A percentile compares a stretch with the other conserved stretches of the same genome.
These are phyloP conservation scores for Artemisia argyi DNA, from an alignment of 129 eudicot genomes.

Conservation along the genomic window DNA sequence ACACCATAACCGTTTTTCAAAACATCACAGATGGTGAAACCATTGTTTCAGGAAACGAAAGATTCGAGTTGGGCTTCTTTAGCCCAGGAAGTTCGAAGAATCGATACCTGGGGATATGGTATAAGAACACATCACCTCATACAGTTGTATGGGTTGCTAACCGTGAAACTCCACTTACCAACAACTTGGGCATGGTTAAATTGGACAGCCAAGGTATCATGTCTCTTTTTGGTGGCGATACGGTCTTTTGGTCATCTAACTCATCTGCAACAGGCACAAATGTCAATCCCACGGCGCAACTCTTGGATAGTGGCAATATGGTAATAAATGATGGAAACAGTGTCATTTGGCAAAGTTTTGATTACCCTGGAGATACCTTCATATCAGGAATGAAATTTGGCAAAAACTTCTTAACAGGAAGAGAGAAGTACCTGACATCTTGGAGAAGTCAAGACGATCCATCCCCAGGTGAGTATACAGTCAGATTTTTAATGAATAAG, in stretches of 20 bases:
- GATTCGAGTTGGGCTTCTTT: conserved; percentile 24
- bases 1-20: conserved; percentile 17
- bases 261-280: not conserved
- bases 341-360: conserved; percentile 21
- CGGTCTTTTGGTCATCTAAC: not conserved
- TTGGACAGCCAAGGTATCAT: not conserved
- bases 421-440: conserved; percentile 13
- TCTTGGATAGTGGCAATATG: conserved; percentile 33
- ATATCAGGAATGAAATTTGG: conserved; percentile 16
- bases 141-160: not conserved
- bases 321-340: conserved; percentile 14
- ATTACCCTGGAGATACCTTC: conserved; percentile 26
- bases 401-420: conserved; percentile 24
- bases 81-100: conserved; percentile 22
- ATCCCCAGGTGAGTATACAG: conserved; percentile 20
- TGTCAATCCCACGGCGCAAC: conserved; percentile 10
- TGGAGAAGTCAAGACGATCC: conserved; percentile 32
- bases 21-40: conserved; percentile 17
- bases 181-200: not conserved
- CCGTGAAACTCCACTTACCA: not conserved
- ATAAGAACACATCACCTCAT: not conserved
- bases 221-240: not conserved
- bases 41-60: conserved; percentile 2
- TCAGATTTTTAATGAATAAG: not conserved
- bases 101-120: conserved; percentile 15